Evolutionary conservation across 805 yeast genomes (phyloP), one percentile per base, ranked within the genome.

Genomic region (Cyberlindnera maclurae): DNA sequence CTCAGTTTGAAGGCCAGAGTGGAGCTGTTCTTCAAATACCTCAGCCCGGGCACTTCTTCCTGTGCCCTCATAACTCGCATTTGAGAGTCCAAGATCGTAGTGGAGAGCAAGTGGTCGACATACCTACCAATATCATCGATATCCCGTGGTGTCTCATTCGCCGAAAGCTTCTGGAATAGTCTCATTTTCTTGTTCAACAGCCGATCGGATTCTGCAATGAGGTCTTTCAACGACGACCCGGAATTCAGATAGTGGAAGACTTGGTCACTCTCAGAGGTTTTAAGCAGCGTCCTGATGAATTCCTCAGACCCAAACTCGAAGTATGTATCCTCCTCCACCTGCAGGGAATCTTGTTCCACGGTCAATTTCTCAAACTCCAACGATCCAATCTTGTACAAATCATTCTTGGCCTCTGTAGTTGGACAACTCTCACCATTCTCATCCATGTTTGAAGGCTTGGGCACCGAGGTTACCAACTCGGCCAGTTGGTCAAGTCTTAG

Each of bases 261-360:
- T 20, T 41, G 29, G 6, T 53, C 55, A 33, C 46, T 47, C 16
- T 48, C 51, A 12, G 45, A 44, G 1, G 60, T 54, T 8, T 47
- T 49, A 24, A 67, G 41, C 10, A 66, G 43, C 51, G 71, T 65
- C 50, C 70, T 70, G 36, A 77, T 64, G 53, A 79, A 75, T 17
- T 78, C 76, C 42, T 74, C 81, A 4, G 82, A 70, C 27, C 79
- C 82, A 46, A 77, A 69, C 37, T 75, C 80, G 2, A 71, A 62
- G 16, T 22, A 27, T n/a, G 9, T 15, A 13, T 22, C n/a, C 22
- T 34, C 29, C 9, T 15, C 18, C 26, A 3, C 18, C 18, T 32
- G 12, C 24, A n/a, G 15, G 4, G 28, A n/a, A 22, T 11, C 15
- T 12, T 24, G 36, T 16, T 33, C 46, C 6, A 45, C 16, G 4